Evolutionary conservation across 228 moss, liverwort and hornwort species (phyloP), one percentile per base, ranked within the genome.

Genomic region (Sphagnum magellanicum): DNA sequence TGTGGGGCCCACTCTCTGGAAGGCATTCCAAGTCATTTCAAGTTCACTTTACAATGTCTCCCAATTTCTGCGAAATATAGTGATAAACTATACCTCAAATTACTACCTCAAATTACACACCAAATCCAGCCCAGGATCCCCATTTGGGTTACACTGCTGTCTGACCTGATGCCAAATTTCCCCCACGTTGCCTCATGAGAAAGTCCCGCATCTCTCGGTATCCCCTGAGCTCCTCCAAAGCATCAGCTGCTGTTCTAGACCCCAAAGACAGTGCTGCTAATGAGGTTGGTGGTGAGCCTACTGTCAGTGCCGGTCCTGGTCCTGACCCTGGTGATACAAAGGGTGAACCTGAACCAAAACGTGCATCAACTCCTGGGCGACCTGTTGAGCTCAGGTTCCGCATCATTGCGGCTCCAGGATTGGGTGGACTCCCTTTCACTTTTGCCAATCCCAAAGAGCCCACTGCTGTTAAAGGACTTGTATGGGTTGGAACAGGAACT

Each of bases 181-280:
- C 94, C 59, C 98, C 98, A 73, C 98, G 84, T 78, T 98, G 98
- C 53, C 86, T 87, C 53, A 88, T 78, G 53, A 98, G 78, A 74
- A 92, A 92, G 78, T 98, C 98, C 66, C 94, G 89, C 94, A 98
- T 94, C 73, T 98, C 98, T 16, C 83, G 81, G 74, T 90, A 98
- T 63, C 85, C 85, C 77, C 84, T 76, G 4, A 98, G 70, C 86
- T 98, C 98, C 68, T 90, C 90, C 79, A 98, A 74, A 60, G 94
- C 98, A 59, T 83, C 82, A 9, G 81, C 89, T 47, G 89, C 79
- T 68, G 92, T 92, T 74, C 94, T 98, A 0, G 74, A 67, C 10
- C 83, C 79, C 32, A 32, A 32, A 61, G 85, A 82, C 74, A 87
- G 79, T 70, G 81, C 73, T 53, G 79, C 68, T 80, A 81, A 86